Base-by-base conservation (phyloP, 2,329 filamentous ascomycete species). In the Colletotrichum sojae region DNA sequence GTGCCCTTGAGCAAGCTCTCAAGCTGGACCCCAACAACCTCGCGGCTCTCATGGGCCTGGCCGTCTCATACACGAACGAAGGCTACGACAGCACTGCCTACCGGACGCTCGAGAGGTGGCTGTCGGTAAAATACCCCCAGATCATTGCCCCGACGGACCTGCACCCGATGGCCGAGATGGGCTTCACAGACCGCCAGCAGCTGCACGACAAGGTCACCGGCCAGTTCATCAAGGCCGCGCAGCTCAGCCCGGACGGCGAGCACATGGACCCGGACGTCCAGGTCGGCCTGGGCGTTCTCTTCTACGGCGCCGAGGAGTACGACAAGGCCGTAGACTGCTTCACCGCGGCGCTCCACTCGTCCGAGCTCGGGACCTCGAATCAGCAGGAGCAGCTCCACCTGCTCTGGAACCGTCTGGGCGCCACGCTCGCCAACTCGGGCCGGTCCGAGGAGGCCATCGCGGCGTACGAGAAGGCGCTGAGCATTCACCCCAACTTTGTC, bases 281-380 rank as follows among this genome's bases (percentile, higher is more conserved):
- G 82, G 96, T 99, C 67, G 96, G 96, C 1, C 87, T 99, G 1
- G 97, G 97, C 43, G 96, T 99, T 5, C 88, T 99, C 16, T 98
- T 99, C 84, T 99, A 99, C 82, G 96, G 95, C 59, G 94, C 94
- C 36, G 96, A 99, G 81, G 95, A 98, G 78, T 98, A 98, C 83
- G 94, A 96, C 78, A 99, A 99, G 84, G 96, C 96, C 0, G 95
- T 99, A 45, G 96, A 99, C 84, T 99, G 97, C 85, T 99, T 99
- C 88, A 93, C 92, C 64, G 91, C 95, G 1, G 95, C 97, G 0
- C 89, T 99, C 25, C 93, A 94, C 68, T 94, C 90, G 25, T 94
- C 93, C 1, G 94, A 97, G 80, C 88, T 91, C 43, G 96, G 96
- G 67, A 89, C 90, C 9, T 92, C 91, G 69, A 98, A 98, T 82